A percentile compares a stretch with the other conserved stretches of the same genome.
Conservation (phyloP, 148 eudicot genomes). For the Hydrangea macrophylla region DNA sequence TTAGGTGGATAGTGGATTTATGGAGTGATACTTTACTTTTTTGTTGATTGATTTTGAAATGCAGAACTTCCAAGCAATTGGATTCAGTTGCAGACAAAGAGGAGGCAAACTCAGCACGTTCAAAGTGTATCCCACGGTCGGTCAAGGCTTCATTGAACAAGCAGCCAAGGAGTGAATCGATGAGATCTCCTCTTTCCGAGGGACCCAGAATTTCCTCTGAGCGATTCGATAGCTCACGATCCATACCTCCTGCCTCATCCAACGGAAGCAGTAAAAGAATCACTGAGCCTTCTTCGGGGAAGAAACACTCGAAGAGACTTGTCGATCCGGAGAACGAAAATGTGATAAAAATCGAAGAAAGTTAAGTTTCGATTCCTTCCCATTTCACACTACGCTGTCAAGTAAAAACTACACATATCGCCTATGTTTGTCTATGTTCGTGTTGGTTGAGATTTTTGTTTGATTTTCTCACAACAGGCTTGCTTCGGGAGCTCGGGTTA, state of each 20-base stretch:
- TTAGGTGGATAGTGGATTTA: neutral
- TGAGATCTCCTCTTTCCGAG: slow-evolving; percentile 80
- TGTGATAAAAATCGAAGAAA: slow-evolving; percentile 79
- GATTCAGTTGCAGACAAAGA: slow-evolving; percentile 42
- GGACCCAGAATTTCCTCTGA: slow-evolving; percentile 70
- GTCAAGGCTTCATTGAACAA: slow-evolving; percentile 59
- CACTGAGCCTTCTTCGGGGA: slow-evolving; percentile 44
- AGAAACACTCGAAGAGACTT: slow-evolving; percentile 29
- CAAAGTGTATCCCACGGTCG: slow-evolving; percentile 72
- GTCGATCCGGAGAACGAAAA: slow-evolving; percentile 53
- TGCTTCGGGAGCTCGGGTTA: slow-evolving; percentile 93
- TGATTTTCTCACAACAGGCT: slow-evolving; percentile 65
- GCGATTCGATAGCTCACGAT: slow-evolving; percentile 39
- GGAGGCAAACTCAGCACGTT: slow-evolving; percentile 35
- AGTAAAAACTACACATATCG: neutral
- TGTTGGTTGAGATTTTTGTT: slow-evolving; percentile 30
- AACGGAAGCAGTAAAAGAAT: slow-evolving; percentile 61
- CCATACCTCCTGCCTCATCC: slow-evolving; percentile 36
- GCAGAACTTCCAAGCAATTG: slow-evolving; percentile 39
- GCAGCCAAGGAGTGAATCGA: slow-evolving; percentile 67
- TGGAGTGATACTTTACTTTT: neutral
- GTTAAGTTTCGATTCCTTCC: slow-evolving; percentile 50
- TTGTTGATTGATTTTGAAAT: neutral
- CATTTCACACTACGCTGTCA: too few relatives aligned
- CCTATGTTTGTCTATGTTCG: neutral